Percentiles rank a stretch among this genome's conserved stretches.
phyloP scores from a whole-genome alignment of 2,329 filamentous ascomycete species.

The Colletotrichum graminicola region DNA sequence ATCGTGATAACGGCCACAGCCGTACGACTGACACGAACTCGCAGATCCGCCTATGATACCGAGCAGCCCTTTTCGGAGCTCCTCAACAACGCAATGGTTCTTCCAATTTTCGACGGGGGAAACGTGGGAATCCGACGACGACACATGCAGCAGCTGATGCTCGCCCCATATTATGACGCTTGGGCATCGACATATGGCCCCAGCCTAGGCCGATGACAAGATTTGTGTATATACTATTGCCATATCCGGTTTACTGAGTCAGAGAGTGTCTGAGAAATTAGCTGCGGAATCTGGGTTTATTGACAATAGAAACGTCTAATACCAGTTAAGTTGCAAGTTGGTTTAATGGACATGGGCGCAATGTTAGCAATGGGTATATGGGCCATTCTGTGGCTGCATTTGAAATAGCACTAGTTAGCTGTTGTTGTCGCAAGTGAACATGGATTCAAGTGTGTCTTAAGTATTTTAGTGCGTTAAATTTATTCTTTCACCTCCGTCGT shows the following conservation, averaged over 20 bases:
- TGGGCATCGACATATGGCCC: conserved; percentile 10
- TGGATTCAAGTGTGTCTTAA: neutral
- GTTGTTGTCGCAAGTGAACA: neutral
- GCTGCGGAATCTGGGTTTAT: no score
- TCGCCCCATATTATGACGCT: conserved; percentile 12
- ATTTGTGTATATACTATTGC: neutral
- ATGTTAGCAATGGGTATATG: accelerated
- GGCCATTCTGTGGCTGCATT: neutral
- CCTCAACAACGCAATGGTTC: conserved; percentile 28
- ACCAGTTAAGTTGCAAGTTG: neutral
- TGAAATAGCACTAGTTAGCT: no score
- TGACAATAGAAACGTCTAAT: no score
- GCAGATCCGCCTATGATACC: conserved; percentile 11
- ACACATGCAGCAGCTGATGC: conserved; percentile 30
- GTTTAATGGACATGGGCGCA: neutral
- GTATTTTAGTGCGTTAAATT: accelerated
- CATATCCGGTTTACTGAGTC: neutral
- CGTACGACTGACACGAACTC: neutral
- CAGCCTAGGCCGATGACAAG: neutral
- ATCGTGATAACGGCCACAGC: neutral
- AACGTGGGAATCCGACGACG: conserved; percentile 40
- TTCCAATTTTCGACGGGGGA: conserved; percentile 41
- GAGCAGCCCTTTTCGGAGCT: conserved; percentile 7
- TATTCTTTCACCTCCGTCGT: neutral
- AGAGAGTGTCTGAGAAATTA: neutral